Percentiles rank a stretch among this genome's conserved stretches.
phyloP scores from a whole-genome alignment of 2,329 filamentous ascomycete species.

The Cryoendolithus antarcticus region DNA sequence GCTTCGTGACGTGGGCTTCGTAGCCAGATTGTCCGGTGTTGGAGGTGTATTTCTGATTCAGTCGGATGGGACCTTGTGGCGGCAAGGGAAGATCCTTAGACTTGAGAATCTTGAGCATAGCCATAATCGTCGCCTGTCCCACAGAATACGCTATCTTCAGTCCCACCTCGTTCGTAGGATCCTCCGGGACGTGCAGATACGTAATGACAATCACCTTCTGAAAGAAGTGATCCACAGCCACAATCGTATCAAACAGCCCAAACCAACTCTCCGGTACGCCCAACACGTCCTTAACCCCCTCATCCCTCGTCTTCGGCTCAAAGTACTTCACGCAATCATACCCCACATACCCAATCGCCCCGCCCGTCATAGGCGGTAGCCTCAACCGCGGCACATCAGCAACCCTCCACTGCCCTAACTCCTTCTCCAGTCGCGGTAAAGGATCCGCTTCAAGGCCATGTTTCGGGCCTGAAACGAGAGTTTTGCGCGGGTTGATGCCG shows the following conservation, averaged over 20 bases:
- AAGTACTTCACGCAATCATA: constrained; percentile 98
- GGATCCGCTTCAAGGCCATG: constrained; percentile 79
- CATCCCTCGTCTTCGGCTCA: constrained; percentile 85
- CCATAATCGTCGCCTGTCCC: constrained; percentile 51
- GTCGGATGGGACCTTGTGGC: constrained; percentile 57
- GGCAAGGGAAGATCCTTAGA: constrained; percentile 56
- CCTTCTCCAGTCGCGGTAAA: constrained; percentile 65
- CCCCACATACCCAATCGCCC: constrained; percentile 90
- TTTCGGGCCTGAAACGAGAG: constrained; percentile 76
- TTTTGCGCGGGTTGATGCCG: constrained; percentile 64
- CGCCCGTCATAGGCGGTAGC: constrained; percentile 77
- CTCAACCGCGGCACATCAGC: constrained; percentile 70
- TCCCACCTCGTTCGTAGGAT: constrained; percentile 26
- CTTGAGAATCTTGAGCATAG: constrained; percentile 59
- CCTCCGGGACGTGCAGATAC: constrained; percentile 57
- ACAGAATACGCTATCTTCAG: constrained; percentile 59
- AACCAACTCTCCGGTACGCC: constrained; percentile 87
- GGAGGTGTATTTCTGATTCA: constrained; percentile 69
- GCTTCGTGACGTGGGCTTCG: constrained; percentile 68
- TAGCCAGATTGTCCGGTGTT: constrained; percentile 87
- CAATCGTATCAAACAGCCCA: constrained; percentile 90
- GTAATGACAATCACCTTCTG: constrained; percentile 89
- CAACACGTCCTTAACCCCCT: constrained; percentile 70
- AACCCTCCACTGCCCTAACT: constrained; percentile 67
- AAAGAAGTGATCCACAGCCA: constrained; percentile 91